These are phyloP conservation scores for Neodidymelliopsis sp. DNA, from an alignment of 2,329 filamentous ascomycete genomes.

Conservation along the genomic window DNA sequence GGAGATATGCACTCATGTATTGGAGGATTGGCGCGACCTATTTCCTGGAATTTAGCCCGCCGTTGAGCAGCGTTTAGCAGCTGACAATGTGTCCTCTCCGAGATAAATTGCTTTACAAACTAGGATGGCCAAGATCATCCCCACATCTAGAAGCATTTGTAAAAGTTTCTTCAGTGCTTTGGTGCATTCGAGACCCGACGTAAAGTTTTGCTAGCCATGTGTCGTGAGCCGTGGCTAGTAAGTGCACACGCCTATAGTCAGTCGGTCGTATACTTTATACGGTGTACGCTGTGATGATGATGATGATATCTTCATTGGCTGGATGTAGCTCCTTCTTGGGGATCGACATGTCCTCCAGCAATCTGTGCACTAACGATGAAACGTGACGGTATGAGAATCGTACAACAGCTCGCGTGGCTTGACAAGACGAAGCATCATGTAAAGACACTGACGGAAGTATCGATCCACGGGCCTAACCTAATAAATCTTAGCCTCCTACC, in stretches of 20 bases:
- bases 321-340: too few species aligned
- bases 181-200: not conserved
- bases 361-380: too few species aligned
- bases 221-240: not conserved
- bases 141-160: not conserved
- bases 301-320: too few species aligned
- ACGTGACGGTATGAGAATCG: too few species aligned
- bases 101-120: not conserved
- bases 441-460: not conserved
- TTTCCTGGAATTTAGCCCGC: conserved; percentile 1
- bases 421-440: not conserved
- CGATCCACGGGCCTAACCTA: conserved; percentile 3
- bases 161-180: not conserved
- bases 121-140: not conserved
- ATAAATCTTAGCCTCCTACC: conserved; percentile 3
- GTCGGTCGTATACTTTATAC: not conserved
- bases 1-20: conserved; percentile 20
- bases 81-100: conserved; percentile 11
- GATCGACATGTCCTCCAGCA: too few species aligned
- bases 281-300: too few species aligned
- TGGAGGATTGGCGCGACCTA: conserved; percentile 10
- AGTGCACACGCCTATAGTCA: too few species aligned
- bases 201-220: not conserved
- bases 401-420: too few species aligned
- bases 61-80: not conserved